phyloP scores from a whole-genome alignment of 2,329 filamentous ascomycete species.

The Ascochyta fabae region DNA sequence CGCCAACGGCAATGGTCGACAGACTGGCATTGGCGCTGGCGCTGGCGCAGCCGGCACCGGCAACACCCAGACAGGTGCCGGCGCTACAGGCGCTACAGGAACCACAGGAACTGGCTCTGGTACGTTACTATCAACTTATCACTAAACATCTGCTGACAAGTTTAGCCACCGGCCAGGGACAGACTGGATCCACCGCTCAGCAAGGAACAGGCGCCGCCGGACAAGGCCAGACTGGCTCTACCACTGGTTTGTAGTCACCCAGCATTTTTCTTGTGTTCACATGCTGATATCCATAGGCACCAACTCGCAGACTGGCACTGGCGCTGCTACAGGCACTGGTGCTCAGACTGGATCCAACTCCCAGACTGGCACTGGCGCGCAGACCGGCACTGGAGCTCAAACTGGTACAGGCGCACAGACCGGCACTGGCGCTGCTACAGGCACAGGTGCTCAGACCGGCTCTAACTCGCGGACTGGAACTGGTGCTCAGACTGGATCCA shows the following conservation, averaged over 20 bases:
- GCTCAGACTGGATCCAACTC: neutral
- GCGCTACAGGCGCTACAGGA: neutral
- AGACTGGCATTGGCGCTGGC: neutral
- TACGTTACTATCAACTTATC: neutral
- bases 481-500: neutral
- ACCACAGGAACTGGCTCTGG: neutral
- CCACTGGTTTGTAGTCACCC: neutral
- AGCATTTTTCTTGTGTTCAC: neutral
- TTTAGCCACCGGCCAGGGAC: neutral
- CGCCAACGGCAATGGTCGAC: neutral
- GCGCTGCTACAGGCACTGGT: neutral
- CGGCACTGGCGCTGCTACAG: neutral
- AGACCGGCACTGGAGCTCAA: neutral
- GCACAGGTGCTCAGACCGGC: neutral
- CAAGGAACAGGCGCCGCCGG: neutral
- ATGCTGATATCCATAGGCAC: neutral
- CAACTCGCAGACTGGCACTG: conserved; percentile 5
- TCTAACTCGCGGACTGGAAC: neutral
- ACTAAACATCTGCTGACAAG: neutral
- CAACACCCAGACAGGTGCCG: conserved; percentile 2
- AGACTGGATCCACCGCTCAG: neutral
- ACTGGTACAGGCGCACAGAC: neutral
- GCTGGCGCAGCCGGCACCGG: neutral
- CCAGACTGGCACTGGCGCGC: conserved; percentile 2
- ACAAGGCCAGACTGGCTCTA: neutral